These are phyloP conservation scores for Aspergillus nanangensis DNA, from an alignment of 495 filamentous ascomycete species.

Conservation along the genomic window DNA sequence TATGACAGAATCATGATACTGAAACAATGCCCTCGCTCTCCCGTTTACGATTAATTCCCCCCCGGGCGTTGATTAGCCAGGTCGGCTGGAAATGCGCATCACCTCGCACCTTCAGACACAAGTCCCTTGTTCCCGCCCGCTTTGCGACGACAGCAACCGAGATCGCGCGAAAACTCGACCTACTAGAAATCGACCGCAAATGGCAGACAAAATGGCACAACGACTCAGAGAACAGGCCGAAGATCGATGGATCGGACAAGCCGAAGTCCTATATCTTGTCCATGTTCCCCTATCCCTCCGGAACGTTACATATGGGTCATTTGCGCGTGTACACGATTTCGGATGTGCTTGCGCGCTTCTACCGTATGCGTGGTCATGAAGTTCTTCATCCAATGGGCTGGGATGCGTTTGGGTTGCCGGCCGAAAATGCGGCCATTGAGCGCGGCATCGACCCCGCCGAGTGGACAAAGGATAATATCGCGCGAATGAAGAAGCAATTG, in stretches of 20 bases:
- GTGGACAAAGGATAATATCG: constrained; percentile 79
- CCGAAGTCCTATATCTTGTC: constrained; percentile 73
- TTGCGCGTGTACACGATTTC: constrained; percentile 87
- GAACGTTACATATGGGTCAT: constrained; percentile 85
- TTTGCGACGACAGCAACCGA: constrained; percentile 18
- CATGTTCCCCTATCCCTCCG: constrained; percentile 94
- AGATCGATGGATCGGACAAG: constrained; percentile 15
- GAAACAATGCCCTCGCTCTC: constrained; percentile 26
- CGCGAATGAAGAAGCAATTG: constrained; percentile 79
- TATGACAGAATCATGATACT: constrained; percentile 12
- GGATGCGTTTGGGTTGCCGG: constrained; percentile 89
- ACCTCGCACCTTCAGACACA: constrained; percentile 10
- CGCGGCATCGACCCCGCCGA: constrained; percentile 68
- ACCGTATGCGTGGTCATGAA: constrained; percentile 67
- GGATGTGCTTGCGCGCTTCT: constrained; percentile 75
- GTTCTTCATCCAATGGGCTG: constrained; percentile 88
- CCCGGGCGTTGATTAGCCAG: constrained; percentile 16
- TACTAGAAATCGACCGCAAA: constrained; percentile 65
- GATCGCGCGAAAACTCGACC: constrained; percentile 45
- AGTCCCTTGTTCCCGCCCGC: constrained; percentile 13
- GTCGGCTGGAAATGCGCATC: constrained; percentile 16
- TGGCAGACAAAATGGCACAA: constrained; percentile 61
- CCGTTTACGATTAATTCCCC: constrained; percentile 25
- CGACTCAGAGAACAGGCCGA: constrained; percentile 11
- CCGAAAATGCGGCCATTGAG: constrained; percentile 93